Base-by-base conservation (phyloP, 345 rosid species). In the Rhodamnia rubescens region DNA sequence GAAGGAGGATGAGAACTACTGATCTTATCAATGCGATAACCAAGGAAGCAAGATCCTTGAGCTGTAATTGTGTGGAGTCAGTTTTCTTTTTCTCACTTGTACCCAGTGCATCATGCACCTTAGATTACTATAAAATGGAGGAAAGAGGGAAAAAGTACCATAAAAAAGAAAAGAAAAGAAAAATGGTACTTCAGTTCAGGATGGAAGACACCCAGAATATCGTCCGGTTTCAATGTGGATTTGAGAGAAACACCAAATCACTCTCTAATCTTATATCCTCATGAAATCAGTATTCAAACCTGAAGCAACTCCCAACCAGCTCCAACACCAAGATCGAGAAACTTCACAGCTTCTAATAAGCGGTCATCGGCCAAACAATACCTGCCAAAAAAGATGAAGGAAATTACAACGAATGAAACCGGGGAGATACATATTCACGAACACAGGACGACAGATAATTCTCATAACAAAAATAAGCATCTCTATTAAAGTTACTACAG, bases 291-390 rank as follows among this genome's bases (percentile, higher is more conserved):
- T 11, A 53, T 61, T 85, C 85, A 81, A 85, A 96, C 99, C 99
- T 95, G 97, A 69, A 95, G 98, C 84, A 96, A 91, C 86, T 96
- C 93, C 98, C 98, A 95, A 86, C 99, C 98, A 89, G 99, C 96
- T 86, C 89, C 89, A 86, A 91, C 92, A 49, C 93, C 95, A 49
- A 92, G 89, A 92, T 96, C 99, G 84, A 96, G 91, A 90, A 96
- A 96, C 88, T 90, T 93, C 81, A 96, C 97, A 80, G 98, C 98
- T 90, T 94, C 98, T 87, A 89, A 89, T 61, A 94, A 90, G 55
- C 94, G 94, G 78, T 96, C 98, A 91, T 96, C 99, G 1, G 97
- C 98, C 88, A 94, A 87, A 89, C 99, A 96, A 88, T 95, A 96
- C 91, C 98, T 96, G 97, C 87, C 81, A 0, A 32, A 58, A 85